Evolutionary conservation across 139 green algal genomes (phyloP).

Genomic region (Nannochloris sp.): DNA sequence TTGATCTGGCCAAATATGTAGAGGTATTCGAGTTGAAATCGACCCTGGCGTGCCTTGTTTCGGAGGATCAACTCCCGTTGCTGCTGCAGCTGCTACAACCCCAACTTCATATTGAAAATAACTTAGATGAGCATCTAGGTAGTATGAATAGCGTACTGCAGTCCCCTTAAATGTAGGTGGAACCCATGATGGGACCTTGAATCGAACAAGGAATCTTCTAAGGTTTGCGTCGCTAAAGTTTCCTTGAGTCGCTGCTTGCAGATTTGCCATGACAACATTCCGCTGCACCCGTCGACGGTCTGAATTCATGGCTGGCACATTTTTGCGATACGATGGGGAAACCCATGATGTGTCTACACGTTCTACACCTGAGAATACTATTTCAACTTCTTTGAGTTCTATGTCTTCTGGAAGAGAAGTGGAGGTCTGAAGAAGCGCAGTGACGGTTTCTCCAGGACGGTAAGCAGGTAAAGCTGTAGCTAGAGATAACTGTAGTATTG

Average conservation of each 20-base stretch:
- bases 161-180: constrained; percentile 46
- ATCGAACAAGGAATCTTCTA: constrained; percentile 23
- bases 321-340: constrained; percentile 8
- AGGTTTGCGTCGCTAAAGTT: constrained; percentile 3
- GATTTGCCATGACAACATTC: constrained; percentile 20
- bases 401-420: constrained; percentile 6
- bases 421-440: constrained; percentile 22
- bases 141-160: constrained; percentile 36
- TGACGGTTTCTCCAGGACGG: constrained; percentile 23
- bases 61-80: neutral
- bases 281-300: constrained; percentile 25
- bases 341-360: constrained; percentile 43
- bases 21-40: neutral
- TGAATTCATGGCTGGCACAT: constrained; percentile 19
- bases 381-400: constrained; percentile 22
- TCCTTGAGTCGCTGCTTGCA: constrained; percentile 25
- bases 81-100: neutral
- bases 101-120: constrained; percentile 11
- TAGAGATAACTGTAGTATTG: too few species aligned
- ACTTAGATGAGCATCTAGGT: constrained; percentile 15
- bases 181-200: constrained; percentile 34
- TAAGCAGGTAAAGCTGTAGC: neutral
- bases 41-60: neutral
- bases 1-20: constrained; percentile 16
- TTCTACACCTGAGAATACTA: constrained; percentile 35